phyloP scores from a whole-genome alignment of 2,329 filamentous ascomycete species.

The Hymenoscyphus salicellus region DNA sequence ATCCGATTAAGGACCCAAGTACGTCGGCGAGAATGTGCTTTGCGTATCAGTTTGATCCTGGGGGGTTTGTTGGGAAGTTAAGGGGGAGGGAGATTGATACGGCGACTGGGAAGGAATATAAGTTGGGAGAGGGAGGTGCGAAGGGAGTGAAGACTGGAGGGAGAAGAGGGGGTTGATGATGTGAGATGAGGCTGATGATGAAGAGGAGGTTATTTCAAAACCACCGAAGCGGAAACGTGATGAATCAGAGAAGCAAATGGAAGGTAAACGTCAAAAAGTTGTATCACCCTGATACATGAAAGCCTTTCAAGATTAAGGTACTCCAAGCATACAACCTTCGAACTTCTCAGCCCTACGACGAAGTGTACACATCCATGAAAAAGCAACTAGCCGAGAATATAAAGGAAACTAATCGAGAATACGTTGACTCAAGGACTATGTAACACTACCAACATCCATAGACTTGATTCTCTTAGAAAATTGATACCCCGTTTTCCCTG shows the following conservation, averaged over 20 bases:
- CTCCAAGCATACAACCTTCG: neutral
- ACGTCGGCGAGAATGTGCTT: neutral
- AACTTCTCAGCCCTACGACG: neutral
- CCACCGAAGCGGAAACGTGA: neutral
- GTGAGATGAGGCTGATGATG: neutral
- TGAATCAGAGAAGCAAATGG: neutral
- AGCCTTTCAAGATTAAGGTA: no score
- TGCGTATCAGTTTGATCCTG: neutral
- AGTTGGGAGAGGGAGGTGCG: neutral
- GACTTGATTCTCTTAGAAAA: neutral
- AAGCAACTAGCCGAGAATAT: neutral
- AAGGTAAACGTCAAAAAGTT: neutral
- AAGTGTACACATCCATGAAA: neutral
- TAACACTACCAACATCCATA: neutral
- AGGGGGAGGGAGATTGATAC: neutral
- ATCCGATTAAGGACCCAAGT: neutral
- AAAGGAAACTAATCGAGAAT: neutral
- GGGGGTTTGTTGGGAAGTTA: neutral
- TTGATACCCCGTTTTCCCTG: neutral
- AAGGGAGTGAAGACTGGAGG: neutral
- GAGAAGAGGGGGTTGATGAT: neutral
- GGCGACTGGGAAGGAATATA: neutral
- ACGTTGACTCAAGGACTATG: neutral
- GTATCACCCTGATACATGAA: no score
- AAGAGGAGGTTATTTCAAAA: neutral